phyloP scores from a whole-genome alignment of 2,329 filamentous ascomycete species.

The Ophiostoma tasmaniense region DNA sequence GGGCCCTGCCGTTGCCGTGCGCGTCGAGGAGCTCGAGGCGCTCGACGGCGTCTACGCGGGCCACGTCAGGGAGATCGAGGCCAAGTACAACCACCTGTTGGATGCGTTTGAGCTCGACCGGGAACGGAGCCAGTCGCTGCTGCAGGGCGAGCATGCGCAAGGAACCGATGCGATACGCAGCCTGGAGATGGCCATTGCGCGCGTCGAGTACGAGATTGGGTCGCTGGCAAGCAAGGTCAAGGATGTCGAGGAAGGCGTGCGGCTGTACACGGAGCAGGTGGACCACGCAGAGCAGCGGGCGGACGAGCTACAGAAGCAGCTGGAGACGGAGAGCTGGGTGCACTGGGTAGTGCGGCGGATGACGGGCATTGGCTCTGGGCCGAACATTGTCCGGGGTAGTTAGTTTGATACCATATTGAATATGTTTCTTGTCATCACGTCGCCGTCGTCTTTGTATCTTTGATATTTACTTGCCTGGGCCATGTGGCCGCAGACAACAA shows the following conservation, averaged over 20 bases:
- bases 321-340: slow-evolving; percentile 56
- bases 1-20: slow-evolving; percentile 52
- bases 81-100: slow-evolving; percentile 60
- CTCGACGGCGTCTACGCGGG: slow-evolving; percentile 55
- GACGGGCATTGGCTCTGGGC: slow-evolving; percentile 52
- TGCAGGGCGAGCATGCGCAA: slow-evolving; percentile 59
- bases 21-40: slow-evolving; percentile 46
- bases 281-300: slow-evolving; percentile 59
- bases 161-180: slow-evolving; percentile 67
- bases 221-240: slow-evolving; percentile 70
- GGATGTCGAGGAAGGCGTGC: slow-evolving; percentile 77
- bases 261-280: slow-evolving; percentile 72
- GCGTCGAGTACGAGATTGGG: slow-evolving; percentile 86
- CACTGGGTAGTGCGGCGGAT: slow-evolving; percentile 55
- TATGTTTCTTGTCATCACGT: background rate
- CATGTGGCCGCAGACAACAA: background rate
- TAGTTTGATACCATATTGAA: background rate
- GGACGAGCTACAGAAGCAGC: slow-evolving; percentile 51
- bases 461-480: background rate
- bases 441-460: background rate
- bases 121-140: slow-evolving; percentile 57
- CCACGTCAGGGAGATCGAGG: slow-evolving; percentile 58
- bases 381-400: slow-evolving; percentile 38
- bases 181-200: slow-evolving; percentile 70
- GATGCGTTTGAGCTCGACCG: slow-evolving; percentile 61